These are phyloP conservation scores for Alternaria ethzedia DNA, from an alignment of 2,329 filamentous ascomycete genomes.

Conservation along the genomic window DNA sequence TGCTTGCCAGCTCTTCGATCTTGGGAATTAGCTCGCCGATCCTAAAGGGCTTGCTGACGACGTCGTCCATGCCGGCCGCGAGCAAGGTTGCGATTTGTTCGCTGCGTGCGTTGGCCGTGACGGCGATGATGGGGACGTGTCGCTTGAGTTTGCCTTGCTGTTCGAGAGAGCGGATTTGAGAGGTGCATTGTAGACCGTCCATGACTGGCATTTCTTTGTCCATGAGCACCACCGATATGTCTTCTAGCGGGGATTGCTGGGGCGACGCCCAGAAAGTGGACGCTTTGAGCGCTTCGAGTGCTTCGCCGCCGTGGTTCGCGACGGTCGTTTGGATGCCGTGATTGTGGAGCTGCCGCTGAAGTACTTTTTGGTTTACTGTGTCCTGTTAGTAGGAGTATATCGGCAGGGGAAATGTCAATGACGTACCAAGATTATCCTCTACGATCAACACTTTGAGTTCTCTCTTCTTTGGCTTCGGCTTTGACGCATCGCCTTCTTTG, in stretches of 20 bases:
- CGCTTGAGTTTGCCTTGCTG: slow-evolving; percentile 38
- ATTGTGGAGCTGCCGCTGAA: slow-evolving; percentile 58
- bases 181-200: slow-evolving; percentile 50
- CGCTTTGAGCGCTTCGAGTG: slow-evolving; percentile 52
- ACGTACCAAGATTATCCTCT: slow-evolving; percentile 47
- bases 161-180: slow-evolving; percentile 47
- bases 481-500: slow-evolving; percentile 8
- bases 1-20: slow-evolving; percentile 55
- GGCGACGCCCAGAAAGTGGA: slow-evolving; percentile 51
- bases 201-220: slow-evolving; percentile 53
- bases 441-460: slow-evolving; percentile 51
- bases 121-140: slow-evolving; percentile 51
- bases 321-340: slow-evolving; percentile 55
- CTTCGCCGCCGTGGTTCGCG: slow-evolving; percentile 59
- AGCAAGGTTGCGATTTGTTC: slow-evolving; percentile 50
- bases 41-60: slow-evolving; percentile 59
- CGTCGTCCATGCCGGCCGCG: slow-evolving; percentile 54
- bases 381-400: neutral
- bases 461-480: slow-evolving; percentile 19
- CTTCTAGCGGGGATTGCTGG: slow-evolving; percentile 7
- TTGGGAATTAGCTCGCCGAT: slow-evolving; percentile 58
- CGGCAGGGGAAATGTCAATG: too few species aligned
- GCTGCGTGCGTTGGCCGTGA: slow-evolving; percentile 50
- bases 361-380: slow-evolving; percentile 57
- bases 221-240: slow-evolving; percentile 46